Evolutionary conservation across 192 early-diverging fungal genomes (phyloP).

Genomic region (Gonapodya prolifera): DNA sequence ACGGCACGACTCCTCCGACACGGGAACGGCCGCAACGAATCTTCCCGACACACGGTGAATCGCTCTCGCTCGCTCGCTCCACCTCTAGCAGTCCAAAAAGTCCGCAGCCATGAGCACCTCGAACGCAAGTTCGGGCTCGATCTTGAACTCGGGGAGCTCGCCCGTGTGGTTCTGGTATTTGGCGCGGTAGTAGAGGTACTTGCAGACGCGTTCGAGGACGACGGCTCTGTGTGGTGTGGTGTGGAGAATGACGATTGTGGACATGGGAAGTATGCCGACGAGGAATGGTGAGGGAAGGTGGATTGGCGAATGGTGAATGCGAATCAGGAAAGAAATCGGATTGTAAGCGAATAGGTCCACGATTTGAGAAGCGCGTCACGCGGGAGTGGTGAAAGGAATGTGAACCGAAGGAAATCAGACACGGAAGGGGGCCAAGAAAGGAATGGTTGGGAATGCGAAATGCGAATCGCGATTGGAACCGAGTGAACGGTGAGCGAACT

Average conservation of each 20-base stretch:
- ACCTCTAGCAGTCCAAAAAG: conserved; percentile 85
- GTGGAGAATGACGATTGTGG: too few relatives aligned
- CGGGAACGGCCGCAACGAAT: too few relatives aligned
- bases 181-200: conserved; percentile 87
- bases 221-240: conserved; percentile 58
- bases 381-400: not conserved
- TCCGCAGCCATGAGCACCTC: conserved; percentile 93
- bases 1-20: too few relatives aligned
- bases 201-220: conserved; percentile 85
- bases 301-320: not conserved
- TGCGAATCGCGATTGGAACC: too few relatives aligned
- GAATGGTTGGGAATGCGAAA: not conserved
- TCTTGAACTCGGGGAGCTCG: conserved; percentile 80
- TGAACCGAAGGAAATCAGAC: not conserved
- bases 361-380: too few relatives aligned
- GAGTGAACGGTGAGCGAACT: too few relatives aligned
- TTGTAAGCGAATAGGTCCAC: not conserved
- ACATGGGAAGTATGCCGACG: not conserved
- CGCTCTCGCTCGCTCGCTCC: too few relatives aligned
- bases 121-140: conserved; percentile 74
- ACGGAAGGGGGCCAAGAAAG: not conserved
- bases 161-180: conserved; percentile 43
- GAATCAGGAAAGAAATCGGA: not conserved
- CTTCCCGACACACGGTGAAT: too few relatives aligned
- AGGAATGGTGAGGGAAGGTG: not conserved